A percentile compares a stretch with the other conserved stretches of the same genome.
These are phyloP conservation scores for Alternaria sp. DNA, from an alignment of 2,329 filamentous ascomycete genomes.

Conservation along the genomic window DNA sequence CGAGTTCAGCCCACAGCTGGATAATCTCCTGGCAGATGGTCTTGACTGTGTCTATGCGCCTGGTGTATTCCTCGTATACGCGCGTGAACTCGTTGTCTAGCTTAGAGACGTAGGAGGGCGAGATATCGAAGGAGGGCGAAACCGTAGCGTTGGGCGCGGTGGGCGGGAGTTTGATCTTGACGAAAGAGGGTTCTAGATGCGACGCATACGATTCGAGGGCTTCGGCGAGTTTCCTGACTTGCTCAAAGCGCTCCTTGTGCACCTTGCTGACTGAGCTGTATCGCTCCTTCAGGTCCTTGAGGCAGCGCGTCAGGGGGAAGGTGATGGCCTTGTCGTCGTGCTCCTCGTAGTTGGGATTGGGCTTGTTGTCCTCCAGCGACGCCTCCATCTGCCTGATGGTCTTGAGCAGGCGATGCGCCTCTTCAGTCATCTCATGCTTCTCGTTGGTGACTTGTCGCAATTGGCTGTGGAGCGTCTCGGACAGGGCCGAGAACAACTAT, in stretches of 20 bases:
- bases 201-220: constrained; percentile 96
- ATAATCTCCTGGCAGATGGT: constrained; percentile 84
- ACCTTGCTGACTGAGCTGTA: constrained; percentile 79
- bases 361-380: constrained; percentile 80
- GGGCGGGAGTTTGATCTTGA: constrained; percentile 85
- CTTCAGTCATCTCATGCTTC: constrained; percentile 89
- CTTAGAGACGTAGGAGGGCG: constrained; percentile 82
- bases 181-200: constrained; percentile 88
- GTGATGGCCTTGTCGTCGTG: constrained; percentile 78
- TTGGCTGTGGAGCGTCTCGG: constrained; percentile 90
- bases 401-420: constrained; percentile 84
- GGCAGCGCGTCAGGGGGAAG: constrained; percentile 81
- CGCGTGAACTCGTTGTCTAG: constrained; percentile 91
- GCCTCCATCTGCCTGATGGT: constrained; percentile 92
- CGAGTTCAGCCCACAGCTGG: constrained; percentile 93
- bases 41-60: constrained; percentile 78
- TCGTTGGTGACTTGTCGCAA: constrained; percentile 84
- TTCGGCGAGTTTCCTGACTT: constrained; percentile 94
- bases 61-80: constrained; percentile 95
- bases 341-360: constrained; percentile 70
- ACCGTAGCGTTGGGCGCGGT: constrained; percentile 78
- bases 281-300: constrained; percentile 85
- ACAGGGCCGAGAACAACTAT: constrained; percentile 89
- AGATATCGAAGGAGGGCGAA: constrained; percentile 89
- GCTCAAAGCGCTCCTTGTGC: constrained; percentile 91